A percentile compares a stretch with the other conserved stretches of the same genome.
These are phyloP conservation scores for Fusarium duplospermum DNA, from an alignment of 2,329 filamentous ascomycete genomes.

Conservation along the genomic window DNA sequence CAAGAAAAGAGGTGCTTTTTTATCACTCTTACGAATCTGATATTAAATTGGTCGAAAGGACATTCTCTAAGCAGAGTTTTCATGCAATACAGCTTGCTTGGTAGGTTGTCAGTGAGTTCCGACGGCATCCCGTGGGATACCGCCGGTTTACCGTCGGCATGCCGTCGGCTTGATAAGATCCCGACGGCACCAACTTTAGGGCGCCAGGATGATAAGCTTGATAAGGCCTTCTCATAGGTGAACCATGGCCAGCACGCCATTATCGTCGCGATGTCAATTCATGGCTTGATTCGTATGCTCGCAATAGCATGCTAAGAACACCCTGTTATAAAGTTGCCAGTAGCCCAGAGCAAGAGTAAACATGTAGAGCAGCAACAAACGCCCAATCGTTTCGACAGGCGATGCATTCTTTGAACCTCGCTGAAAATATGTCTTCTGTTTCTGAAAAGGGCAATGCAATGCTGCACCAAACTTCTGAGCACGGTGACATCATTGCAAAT, in stretches of 20 bases:
- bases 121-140: slow-evolving; percentile 4
- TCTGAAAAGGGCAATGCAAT: slow-evolving; percentile 17
- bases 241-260: slow-evolving; percentile 41
- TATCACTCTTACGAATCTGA: not conserved
- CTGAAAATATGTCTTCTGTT: slow-evolving; percentile 18
- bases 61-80: not conserved
- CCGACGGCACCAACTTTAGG: slow-evolving; percentile 5
- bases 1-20: not conserved
- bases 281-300: not conserved
- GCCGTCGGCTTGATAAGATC: slow-evolving; percentile 7
- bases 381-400: not conserved
- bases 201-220: not conserved
- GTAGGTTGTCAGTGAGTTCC: not conserved
- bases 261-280: slow-evolving; percentile 31
- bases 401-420: not conserved
- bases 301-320: not conserved
- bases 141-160: slow-evolving; percentile 40
- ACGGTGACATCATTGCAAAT: slow-evolving; percentile 19
- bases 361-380: not conserved
- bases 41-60: not conserved
- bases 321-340: not conserved
- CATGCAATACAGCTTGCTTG: not conserved
- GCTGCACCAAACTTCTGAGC: slow-evolving; percentile 7
- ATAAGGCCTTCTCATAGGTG: slow-evolving; percentile 21
- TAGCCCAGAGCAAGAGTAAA: not conserved